Conservation (phyloP, 768 basidiomycete genomes). For the Daedaleopsis sinensis region DNA sequence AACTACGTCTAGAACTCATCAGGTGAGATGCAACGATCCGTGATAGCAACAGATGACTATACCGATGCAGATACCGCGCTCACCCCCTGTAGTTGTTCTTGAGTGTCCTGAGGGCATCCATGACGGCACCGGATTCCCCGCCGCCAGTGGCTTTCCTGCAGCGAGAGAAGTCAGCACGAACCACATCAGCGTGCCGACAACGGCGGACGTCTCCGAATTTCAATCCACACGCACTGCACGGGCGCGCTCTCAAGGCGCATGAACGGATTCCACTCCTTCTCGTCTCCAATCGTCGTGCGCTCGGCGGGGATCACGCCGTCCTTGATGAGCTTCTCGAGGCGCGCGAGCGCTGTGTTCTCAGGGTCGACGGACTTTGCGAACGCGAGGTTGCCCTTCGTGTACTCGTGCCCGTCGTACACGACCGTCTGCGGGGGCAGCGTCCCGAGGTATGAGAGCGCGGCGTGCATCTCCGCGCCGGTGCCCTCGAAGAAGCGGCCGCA, state of each 20-base stretch:
- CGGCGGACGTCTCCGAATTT: not conserved
- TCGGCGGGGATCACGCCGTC: constrained; percentile 73
- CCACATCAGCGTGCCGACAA: not conserved
- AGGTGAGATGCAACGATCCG: not conserved
- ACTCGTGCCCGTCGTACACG: constrained; percentile 92
- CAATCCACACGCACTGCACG: constrained; percentile 59
- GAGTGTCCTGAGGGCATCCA: constrained; percentile 74
- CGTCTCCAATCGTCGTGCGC: constrained; percentile 86
- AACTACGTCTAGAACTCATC: not conserved
- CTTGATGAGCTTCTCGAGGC: constrained; percentile 59
- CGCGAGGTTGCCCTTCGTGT: constrained; percentile 72
- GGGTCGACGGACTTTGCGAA: constrained; percentile 73
- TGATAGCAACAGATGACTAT: not conserved
- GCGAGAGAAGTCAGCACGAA: not conserved
- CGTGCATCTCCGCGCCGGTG: constrained; percentile 76
- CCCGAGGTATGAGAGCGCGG: constrained; percentile 69
- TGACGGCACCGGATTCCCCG: constrained; percentile 57
- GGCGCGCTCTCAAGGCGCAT: constrained; percentile 73
- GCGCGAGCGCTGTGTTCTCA: constrained; percentile 59
- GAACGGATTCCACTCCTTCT: constrained; percentile 95
- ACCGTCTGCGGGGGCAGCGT: constrained; percentile 78
- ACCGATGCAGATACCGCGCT: constrained; percentile 27
- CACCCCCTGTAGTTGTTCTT: constrained; percentile 85
- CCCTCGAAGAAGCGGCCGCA: constrained; percentile 97
- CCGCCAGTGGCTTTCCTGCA: constrained; percentile 52